A percentile compares a stretch with the other conserved stretches of the same genome.
These are phyloP conservation scores for Phlyctochytrium arcticum DNA, from an alignment of 192 early-diverging fungal species.

Conservation along the genomic window DNA sequence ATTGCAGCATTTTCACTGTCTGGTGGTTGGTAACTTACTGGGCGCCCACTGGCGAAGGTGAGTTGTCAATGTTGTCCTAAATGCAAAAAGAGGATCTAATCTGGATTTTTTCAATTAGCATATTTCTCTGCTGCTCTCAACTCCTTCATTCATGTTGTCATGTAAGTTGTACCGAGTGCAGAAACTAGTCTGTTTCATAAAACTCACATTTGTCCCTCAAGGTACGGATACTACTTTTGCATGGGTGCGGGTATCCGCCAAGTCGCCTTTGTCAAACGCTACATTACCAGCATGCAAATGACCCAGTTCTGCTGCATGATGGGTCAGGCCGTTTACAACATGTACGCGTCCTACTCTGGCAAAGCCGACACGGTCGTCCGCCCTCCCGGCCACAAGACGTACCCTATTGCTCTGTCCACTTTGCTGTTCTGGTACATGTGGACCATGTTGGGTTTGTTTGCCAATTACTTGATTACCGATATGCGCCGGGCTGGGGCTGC, in stretches of 20 bases:
- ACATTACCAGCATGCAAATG: constrained; percentile 63
- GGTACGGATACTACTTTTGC: constrained; percentile 54
- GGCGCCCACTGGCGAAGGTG: constrained; percentile 55
- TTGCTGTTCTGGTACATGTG: constrained; percentile 64
- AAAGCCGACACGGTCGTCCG: neutral
- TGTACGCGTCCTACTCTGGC: constrained; percentile 22
- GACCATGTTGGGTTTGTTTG: constrained; percentile 62
- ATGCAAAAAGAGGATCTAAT: too few species aligned
- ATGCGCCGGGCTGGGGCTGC: constrained; percentile 29
- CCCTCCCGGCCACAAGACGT: constrained; percentile 31
- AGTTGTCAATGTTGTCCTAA: neutral
- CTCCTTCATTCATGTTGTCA: constrained; percentile 63
- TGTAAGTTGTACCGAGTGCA: too few species aligned
- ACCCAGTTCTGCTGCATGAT: constrained; percentile 62
- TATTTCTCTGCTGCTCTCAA: constrained; percentile 50
- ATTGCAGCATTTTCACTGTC: constrained; percentile 56
- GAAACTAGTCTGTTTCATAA: too few species aligned
- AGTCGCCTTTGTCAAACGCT: constrained; percentile 58
- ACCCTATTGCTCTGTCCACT: constrained; percentile 44
- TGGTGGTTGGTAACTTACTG: constrained; percentile 58
- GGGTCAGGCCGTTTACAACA: constrained; percentile 41
- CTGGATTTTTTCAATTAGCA: constrained; percentile 18
- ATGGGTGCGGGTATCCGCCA: constrained; percentile 45
- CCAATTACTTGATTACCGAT: constrained; percentile 56
- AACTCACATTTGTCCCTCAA: neutral